A percentile compares a stretch with the other conserved stretches of the same genome.
phyloP scores from a whole-genome alignment of 73 alveolate species.

The Paramecium sexaurelia region DNA sequence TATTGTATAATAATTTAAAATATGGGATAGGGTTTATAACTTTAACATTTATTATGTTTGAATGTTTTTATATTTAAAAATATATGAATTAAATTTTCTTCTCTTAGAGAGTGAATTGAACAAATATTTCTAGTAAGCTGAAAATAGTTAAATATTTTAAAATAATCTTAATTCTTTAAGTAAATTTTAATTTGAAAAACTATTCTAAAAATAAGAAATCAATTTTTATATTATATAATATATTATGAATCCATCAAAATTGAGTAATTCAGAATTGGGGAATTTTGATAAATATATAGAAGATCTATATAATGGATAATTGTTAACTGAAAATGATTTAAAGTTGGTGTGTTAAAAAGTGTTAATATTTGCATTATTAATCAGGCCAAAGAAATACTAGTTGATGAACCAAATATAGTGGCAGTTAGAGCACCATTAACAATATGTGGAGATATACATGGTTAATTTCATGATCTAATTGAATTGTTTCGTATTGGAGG shows the following conservation, averaged over 20 bases:
- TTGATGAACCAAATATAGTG: slow-evolving; percentile 76
- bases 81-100: background rate
- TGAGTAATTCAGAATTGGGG: slow-evolving; percentile 54
- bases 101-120: background rate
- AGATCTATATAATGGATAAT: slow-evolving; percentile 70
- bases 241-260: slow-evolving; percentile 45
- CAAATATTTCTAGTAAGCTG: background rate
- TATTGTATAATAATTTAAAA: too few relatives aligned
- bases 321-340: slow-evolving; percentile 89
- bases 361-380: background rate
- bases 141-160: background rate
- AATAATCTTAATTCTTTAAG: background rate
- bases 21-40: too few relatives aligned
- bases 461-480: slow-evolving; percentile 94
- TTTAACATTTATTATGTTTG: background rate
- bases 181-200: background rate
- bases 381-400: slow-evolving; percentile 90
- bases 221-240: background rate
- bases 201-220: background rate
- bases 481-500: slow-evolving; percentile 89
- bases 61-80: background rate
- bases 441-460: slow-evolving; percentile 97
- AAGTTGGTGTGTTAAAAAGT: slow-evolving; percentile 87
- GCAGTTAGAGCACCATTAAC: slow-evolving; percentile 88
- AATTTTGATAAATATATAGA: slow-evolving; percentile 69